Percentiles rank a stretch among this genome's conserved stretches.
Conservation (phyloP, 192 early-diverging fungal species). For the Phlyctochytrium arcticum region DNA sequence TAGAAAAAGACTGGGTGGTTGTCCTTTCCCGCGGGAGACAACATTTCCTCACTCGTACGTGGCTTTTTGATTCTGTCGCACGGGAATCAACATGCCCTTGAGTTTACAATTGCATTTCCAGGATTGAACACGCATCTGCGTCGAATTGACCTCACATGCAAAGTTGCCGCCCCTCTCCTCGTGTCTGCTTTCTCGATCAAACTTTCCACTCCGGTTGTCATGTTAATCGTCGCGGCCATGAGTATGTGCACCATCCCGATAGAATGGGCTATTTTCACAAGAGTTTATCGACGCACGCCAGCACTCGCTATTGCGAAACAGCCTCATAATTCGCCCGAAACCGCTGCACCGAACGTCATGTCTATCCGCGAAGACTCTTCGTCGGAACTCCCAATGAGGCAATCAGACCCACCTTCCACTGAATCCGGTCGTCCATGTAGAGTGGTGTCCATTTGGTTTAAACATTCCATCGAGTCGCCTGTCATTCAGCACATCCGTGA, state of each 20-base stretch:
- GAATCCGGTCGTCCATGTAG: too few relatives aligned
- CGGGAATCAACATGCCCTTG: too few relatives aligned
- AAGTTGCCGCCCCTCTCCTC: slow-evolving; percentile 37
- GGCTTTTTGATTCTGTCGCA: too few relatives aligned
- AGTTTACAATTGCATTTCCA: not conserved
- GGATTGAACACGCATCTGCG: slow-evolving; percentile 32
- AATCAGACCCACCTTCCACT: not conserved
- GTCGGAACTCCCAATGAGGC: not conserved
- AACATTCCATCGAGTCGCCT: too few relatives aligned
- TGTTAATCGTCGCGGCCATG: slow-evolving; percentile 22
- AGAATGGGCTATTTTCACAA: slow-evolving; percentile 16
- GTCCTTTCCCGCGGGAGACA: slow-evolving; percentile 18
- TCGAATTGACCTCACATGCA: slow-evolving; percentile 38
- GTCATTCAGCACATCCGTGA: not conserved
- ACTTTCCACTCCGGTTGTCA: slow-evolving; percentile 21
- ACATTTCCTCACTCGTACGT: too few relatives aligned
- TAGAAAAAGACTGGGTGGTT: slow-evolving; percentile 45
- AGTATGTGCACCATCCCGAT: slow-evolving; percentile 23
- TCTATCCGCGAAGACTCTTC: not conserved
- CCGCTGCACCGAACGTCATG: too few relatives aligned
- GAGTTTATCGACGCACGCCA: slow-evolving; percentile 21
- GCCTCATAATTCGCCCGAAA: not conserved
- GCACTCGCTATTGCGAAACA: slow-evolving; percentile 1
- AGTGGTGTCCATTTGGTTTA: not conserved
- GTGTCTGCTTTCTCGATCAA: slow-evolving; percentile 25